Evolutionary conservation across 495 filamentous ascomycete species (phyloP), one percentile per base, ranked within the genome.

Genomic region (Aspergillus mulundensis): DNA sequence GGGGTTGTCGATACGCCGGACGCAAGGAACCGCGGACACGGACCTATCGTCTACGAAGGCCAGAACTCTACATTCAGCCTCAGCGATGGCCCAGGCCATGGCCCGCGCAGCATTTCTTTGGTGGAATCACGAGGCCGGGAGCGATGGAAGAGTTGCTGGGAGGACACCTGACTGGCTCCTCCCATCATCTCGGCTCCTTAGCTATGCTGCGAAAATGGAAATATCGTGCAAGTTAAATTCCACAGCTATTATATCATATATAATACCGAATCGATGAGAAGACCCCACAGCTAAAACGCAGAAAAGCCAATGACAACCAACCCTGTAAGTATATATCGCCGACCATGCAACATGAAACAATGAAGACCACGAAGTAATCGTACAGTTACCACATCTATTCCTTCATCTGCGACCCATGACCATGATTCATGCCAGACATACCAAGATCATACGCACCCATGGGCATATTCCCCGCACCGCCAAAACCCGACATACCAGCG

Each of bases 381-480:
- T 21, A 45, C 23, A 45, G 7, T 3, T 10, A 36, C 16, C 10
- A 36, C 32, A 6, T 15, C 16, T 23, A 45, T 12, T 24, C 32
- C 18, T 50, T 38, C 47, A 50, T 47, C 20, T 61, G 64, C 23
- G 60, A 45, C 36, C 53, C 50, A 21, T 46, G 61, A 25, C 53
- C 56, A 21, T 46, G 61, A 25, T 56, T 57, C 50, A 67, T 61
- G 2, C 65, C 63, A 21, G 59, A 52, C 23, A 70, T 56, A 10
- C 66, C 64, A 11, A 71, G 54, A 18, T 69, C 69, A 50, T 66
- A 75, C 19, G 61, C 62, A 38, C 65, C 62, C 41, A 75, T 59
- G 1, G 68, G 56, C 41, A 74, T 62, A 43, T 59, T 61, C 0
- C 57, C 65, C 5, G 61, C 40, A 14, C 59, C 56, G 12, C 63